Base-by-base conservation (phyloP, 306 rosid species). In the Castanea crenata region DNA sequence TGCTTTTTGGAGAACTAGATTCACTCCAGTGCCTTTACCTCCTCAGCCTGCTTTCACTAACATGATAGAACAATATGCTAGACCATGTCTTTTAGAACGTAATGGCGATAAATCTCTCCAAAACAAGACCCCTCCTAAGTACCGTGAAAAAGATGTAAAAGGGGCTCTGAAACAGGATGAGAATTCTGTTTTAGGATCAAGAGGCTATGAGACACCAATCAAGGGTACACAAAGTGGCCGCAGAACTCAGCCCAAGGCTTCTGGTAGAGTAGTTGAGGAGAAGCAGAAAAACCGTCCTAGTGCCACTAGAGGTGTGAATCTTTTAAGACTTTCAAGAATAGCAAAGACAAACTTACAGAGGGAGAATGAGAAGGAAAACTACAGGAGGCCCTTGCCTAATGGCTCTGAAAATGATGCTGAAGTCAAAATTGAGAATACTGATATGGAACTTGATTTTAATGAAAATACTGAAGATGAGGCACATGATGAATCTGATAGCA, bases 281-380 rank as follows among this genome's bases (percentile, higher is more conserved):
- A 92, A 91, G 83, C 90, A 85, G 82, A 91, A 88, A 83, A 91
- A 84, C 71, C 52, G 80, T 83, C 87, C 96, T 35, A 83, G 81
- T 87, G 79, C 86, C 81, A 73, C 81, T 35, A 89, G 86, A 87
- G 92, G 86, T 69, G 91, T 91, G 83, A 95, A 95, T 84, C 93
- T 95, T 25, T 84, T 95, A 83, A 91, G 99, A 79, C 83, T 95
- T 79, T 95, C 99, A 73, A 91, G 96, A 85, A 93, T 95, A 80
- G 99, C 96, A 65, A 95, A 91, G 83, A 70, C 85, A 82, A 95
- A 93, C 83, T 86, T 95, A 81, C 94, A 91, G 64, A 91, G 88
- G 84, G 99, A 95, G 86, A 95, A 95, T 81, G 99, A 95, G 84
- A 95, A 95, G 89, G 99, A 95, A 86, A 95, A 95, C 79, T 95